Base-by-base conservation (phyloP, 192 early-diverging fungal species). In the Backusella luteola region DNA sequence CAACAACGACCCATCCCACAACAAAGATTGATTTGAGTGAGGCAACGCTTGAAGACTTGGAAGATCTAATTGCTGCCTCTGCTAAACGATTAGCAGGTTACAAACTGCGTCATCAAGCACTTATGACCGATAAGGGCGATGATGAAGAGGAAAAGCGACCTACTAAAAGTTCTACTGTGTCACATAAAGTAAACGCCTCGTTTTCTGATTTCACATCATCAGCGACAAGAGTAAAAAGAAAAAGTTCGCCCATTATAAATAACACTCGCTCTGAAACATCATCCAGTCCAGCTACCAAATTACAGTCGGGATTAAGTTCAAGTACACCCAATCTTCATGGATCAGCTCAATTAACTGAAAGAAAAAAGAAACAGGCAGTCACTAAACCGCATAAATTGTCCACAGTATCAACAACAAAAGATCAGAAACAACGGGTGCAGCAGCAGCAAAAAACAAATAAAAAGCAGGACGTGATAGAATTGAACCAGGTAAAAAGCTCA, bases 61-160 rank as follows among this genome's bases (percentile, higher is more conserved):
- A 76, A 39, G 75, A 56, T 46, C n/a, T 76, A 21, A 76, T 76
- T 70, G 75, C 75, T 29, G 67, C 67, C 12, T 76, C 75, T 42
- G 75, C 75, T 21, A 52, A 76, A 56, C 46, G 75, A 26, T 38
- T 76, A 35, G 75, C 75, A 41, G 39, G 66, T 42, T 75, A 75
- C 56, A 63, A 63, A 63, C 56, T 63, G 56, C 56, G 56, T 63
- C 56, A 63, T 63, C 56, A 63, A 63, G 56, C 56, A 63, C 56
- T 63, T 29, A 63, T 63, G 56, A 63, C 56, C n/a, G 56, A 63
- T 29, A 29, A 63, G 21, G 26, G 0, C 32, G 21, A 63, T 59
- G 23, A 21, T 59, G 23, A 59, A 29, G 26, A 63, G 7, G 23
- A 63, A 29, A 63, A 63, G 9, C 21, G 9, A 29, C 3, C 23